These are phyloP conservation scores for Cornus controversa DNA, from an alignment of 148 eudicot species.

Conservation along the genomic window DNA sequence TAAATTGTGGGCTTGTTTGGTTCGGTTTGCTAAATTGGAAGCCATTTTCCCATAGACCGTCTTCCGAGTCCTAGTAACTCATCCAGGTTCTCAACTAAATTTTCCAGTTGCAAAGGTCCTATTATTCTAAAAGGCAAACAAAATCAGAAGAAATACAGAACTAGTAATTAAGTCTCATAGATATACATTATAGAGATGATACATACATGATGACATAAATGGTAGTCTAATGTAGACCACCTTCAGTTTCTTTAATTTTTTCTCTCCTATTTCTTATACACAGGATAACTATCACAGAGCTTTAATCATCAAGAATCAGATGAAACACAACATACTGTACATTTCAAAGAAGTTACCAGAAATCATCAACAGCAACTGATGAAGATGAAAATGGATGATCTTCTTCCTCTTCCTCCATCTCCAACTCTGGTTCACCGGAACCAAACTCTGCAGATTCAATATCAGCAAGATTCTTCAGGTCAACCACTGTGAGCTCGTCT, in stretches of 20 bases:
- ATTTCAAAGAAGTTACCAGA: constrained; percentile 51
- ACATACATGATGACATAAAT: constrained; percentile 38
- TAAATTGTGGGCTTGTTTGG: too few relatives aligned
- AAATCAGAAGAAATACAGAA: background rate
- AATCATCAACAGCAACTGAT: constrained; percentile 55
- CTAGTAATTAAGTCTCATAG: background rate
- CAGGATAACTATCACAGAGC: constrained; percentile 22
- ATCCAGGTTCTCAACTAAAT: background rate
- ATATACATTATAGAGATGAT: constrained; percentile 24
- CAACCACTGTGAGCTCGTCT: constrained; percentile 83
- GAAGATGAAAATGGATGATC: constrained; percentile 32
- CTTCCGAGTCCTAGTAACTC: too few relatives aligned
- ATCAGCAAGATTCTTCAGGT: constrained; percentile 85
- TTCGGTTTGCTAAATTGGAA: too few relatives aligned
- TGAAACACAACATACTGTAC: constrained; percentile 43
- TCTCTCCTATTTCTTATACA: constrained; percentile 37
- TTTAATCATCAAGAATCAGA: constrained; percentile 30
- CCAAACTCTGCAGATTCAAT: constrained; percentile 66
- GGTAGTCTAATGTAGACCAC: constrained; percentile 55
- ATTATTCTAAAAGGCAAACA: background rate
- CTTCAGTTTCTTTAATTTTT: constrained; percentile 20
- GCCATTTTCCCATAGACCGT: too few relatives aligned
- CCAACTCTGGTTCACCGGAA: constrained; percentile 65
- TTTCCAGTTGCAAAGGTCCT: background rate
- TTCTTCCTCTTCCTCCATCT: constrained; percentile 80